Evolutionary conservation across 345 rosid genomes (phyloP), one percentile per base, ranked within the genome.

Genomic region (Acer saccharum): DNA sequence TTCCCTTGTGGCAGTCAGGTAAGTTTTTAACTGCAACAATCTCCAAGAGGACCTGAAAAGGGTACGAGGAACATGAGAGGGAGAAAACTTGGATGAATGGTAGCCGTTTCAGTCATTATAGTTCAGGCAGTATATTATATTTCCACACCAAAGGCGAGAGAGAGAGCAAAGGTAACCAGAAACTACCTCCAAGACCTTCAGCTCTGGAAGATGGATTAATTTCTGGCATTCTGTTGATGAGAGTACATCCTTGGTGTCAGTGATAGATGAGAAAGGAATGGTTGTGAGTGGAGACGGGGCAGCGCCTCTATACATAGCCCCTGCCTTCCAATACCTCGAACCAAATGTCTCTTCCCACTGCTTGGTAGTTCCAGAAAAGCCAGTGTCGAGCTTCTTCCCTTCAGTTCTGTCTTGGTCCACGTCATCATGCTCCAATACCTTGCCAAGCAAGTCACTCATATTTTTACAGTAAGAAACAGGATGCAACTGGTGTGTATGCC

Each of bases 401-500:
- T 94, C 89, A 13, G 92, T 84, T 79, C 99, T 86, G 84, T 96
- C 98, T 2, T 98, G 87, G 52, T 94, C 99, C 78, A 86, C 89
- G 77, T 96, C 99, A 83, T 96, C 98, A 86, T 96, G 99, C 83
- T 90, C 93, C 85, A 96, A 84, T 65, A 96, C 82, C 76, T 88
- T 91, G 71, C 98, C 98, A 69, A 92, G 82, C 27, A 78, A 77
- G 83, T 85, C 82, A 55, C 44, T 83, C 81, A 96, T 25, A 81
- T 96, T 95, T 73, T 85, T 81, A 77, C 90, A 88, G 86, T 96
- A 96, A 69, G 91, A 83, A 70, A 82, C 83, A 9, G 98, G 94
- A 75, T 94, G 93, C 86, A 96, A 78, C 84, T 96, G 99, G 80
- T 96, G 99, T 41, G 98, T 90, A 76, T 96, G 99, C 99, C 99